Evolutionary conservation across 768 basidiomycete species (phyloP), one percentile per base, ranked within the genome.

Genomic region (Lactarius hatsudake): DNA sequence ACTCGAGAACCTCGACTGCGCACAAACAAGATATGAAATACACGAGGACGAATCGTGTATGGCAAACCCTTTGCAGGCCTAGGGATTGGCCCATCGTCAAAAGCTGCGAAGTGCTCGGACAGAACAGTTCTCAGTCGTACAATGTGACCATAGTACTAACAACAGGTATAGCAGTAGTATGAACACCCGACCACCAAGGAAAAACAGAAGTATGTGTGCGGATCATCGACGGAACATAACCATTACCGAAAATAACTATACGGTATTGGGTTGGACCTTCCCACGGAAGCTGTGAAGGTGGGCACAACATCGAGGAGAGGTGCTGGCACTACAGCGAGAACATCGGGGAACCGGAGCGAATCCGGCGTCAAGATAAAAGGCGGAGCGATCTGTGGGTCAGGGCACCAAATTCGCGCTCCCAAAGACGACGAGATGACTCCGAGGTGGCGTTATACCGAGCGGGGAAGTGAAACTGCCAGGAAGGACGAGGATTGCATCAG

Each of bases 41-140:
- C 58, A 51, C 26, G 55, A 56, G 56, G 20, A 45, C 5, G 51
- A 38, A 56, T n/a, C 51, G 15, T 32, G 66, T 59, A 59, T 59
- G 62, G 66, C 12, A 67, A 59, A 57, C 59, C 45, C 8, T 43
- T 36, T 63, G 53, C 42, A 45, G 38, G 53, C 43, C 26, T 62
- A 67, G 45, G 45, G 62, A 59, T 38, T 26, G 13, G 28, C 48
- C 48, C 13, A 15, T 32, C 28, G 13, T 59, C 55, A 45, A 54
- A 64, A 26, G 23, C 42, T 60, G 63, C 66, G 66, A 67, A n/a
- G 62, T 63, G 23, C 57, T 58, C 66, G 66, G 66, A 54, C 8
- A 30, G 23, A 34, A 54, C 38, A 20, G 13, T 32, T 53, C 59
- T 48, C 17, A 18, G 43, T 23, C 54, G 51, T 40, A 15, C 51